phyloP scores from a whole-genome alignment of 495 filamentous ascomycete genomes.

The Hyaloscypha hepaticicola region DNA sequence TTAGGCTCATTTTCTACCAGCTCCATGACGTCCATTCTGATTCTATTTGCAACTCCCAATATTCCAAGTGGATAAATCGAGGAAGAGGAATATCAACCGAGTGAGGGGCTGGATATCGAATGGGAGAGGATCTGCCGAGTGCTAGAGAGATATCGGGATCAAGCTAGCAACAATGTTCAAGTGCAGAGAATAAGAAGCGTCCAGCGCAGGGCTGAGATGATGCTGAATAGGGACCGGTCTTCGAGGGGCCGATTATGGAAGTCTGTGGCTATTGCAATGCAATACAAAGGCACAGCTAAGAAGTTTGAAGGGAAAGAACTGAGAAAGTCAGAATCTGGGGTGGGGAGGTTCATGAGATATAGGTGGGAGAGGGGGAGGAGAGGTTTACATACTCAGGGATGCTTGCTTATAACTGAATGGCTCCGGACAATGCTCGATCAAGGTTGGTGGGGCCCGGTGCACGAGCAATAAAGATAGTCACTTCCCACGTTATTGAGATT shows the following conservation, averaged over 20 bases:
- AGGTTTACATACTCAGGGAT: slow-evolving; percentile 28
- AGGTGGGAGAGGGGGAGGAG: slow-evolving; percentile 12
- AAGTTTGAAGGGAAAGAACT: slow-evolving; percentile 17
- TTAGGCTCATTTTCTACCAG: slow-evolving; percentile 52
- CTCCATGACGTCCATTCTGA: slow-evolving; percentile 54
- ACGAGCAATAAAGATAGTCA: slow-evolving; percentile 20
- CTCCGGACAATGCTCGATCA: slow-evolving; percentile 19
- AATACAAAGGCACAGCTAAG: background rate
- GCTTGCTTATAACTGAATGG: slow-evolving; percentile 17
- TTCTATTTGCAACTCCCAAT: background rate
- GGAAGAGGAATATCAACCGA: background rate
- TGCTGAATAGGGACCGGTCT: slow-evolving; percentile 5
- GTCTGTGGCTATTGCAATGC: slow-evolving; percentile 4
- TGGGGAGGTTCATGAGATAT: slow-evolving; percentile 13
- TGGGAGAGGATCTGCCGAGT: background rate
- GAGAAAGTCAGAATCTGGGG: slow-evolving; percentile 21
- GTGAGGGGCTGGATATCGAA: background rate
- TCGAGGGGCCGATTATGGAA: background rate
- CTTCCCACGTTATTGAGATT: slow-evolving; percentile 21
- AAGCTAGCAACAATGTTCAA: background rate
- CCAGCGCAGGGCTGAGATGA: slow-evolving; percentile 26
- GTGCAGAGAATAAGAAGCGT: slow-evolving; percentile 14
- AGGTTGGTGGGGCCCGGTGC: slow-evolving; percentile 23
- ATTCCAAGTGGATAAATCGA: background rate
- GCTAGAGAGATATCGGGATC: background rate